A percentile compares a stretch with the other conserved stretches of the same genome.
phyloP scores from a whole-genome alignment of 2,329 filamentous ascomycete species.

The Calonectria crousiana region DNA sequence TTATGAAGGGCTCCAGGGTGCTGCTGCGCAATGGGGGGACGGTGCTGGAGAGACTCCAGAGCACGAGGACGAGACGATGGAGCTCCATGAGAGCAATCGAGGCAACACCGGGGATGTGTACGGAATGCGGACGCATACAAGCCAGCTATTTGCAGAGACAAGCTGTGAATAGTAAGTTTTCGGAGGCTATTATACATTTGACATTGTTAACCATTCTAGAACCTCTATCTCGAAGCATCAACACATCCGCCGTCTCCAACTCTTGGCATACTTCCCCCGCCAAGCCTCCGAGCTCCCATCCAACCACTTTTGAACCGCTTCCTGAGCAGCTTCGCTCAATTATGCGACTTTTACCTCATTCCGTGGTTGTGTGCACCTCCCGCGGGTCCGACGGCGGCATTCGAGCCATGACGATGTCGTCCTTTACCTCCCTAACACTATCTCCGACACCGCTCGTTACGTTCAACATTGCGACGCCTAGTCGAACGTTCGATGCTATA shows the following conservation, averaged over 20 bases:
- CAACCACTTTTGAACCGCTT: conserved; percentile 48
- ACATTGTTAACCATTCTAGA: conserved; percentile 32
- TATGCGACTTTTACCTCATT: conserved; percentile 67
- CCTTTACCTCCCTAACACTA: conserved; percentile 68
- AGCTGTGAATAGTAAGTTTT: conserved; percentile 31
- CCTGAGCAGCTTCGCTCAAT: conserved; percentile 63
- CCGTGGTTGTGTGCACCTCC: conserved; percentile 68
- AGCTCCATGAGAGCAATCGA: conserved; percentile 27
- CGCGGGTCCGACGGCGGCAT: conserved; percentile 47
- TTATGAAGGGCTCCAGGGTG: conserved; percentile 40
- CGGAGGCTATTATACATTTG: background rate
- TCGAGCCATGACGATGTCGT: conserved; percentile 71
- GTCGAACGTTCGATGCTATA: conserved; percentile 67
- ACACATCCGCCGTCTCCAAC: conserved; percentile 28
- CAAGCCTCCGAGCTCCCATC: conserved; percentile 51
- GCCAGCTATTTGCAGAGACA: background rate
- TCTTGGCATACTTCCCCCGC: conserved; percentile 48
- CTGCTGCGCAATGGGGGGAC: conserved; percentile 40
- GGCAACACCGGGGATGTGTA: background rate
- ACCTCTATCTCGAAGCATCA: conserved; percentile 24
- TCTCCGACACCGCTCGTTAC: conserved; percentile 64
- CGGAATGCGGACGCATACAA: background rate
- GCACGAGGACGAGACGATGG: conserved; percentile 21
- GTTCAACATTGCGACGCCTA: conserved; percentile 70
- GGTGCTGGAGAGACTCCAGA: conserved; percentile 26